Conservation (phyloP, 2,329 filamentous ascomycete genomes). For the Verticillium zaregamsianum region DNA sequence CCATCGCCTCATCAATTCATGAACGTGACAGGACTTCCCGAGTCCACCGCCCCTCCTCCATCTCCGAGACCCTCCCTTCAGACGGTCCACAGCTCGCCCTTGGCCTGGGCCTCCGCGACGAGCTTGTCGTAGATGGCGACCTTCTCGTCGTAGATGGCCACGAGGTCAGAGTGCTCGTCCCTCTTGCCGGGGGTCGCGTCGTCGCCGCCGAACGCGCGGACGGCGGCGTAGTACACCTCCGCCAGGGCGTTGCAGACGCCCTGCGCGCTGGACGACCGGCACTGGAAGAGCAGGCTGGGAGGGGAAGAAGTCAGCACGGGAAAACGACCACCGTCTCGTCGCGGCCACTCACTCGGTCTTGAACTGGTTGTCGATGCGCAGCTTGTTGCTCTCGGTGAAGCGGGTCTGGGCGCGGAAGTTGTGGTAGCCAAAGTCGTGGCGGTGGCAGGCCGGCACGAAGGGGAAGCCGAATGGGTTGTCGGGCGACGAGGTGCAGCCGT, state of each 20-base stretch:
- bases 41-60: neutral
- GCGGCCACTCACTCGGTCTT: conserved; percentile 31
- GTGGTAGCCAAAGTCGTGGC: conserved; percentile 54
- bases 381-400: conserved; percentile 36
- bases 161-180: conserved; percentile 23
- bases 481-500: conserved; percentile 36
- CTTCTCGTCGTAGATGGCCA: conserved; percentile 28
- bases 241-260: conserved; percentile 28
- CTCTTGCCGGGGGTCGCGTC: conserved; percentile 24
- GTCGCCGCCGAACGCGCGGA: conserved; percentile 29
- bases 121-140: conserved; percentile 28
- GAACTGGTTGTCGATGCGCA: conserved; percentile 47
- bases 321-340: too few relatives aligned
- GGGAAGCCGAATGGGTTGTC: conserved; percentile 40
- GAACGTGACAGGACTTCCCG: neutral
- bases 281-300: conserved; percentile 31
- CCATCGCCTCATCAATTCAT: neutral
- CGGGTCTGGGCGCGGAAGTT: conserved; percentile 47
- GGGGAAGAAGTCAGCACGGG: neutral
- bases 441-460: conserved; percentile 40
- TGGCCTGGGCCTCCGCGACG: conserved; percentile 28
- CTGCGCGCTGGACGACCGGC: conserved; percentile 15
- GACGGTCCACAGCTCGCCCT: conserved; percentile 20
- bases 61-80: neutral
- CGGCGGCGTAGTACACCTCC: conserved; percentile 35